A percentile compares a stretch with the other conserved stretches of the same genome.
Evolutionary conservation across 176 grass and related monocot species (phyloP).

Genomic region (Poa pratensis): DNA sequence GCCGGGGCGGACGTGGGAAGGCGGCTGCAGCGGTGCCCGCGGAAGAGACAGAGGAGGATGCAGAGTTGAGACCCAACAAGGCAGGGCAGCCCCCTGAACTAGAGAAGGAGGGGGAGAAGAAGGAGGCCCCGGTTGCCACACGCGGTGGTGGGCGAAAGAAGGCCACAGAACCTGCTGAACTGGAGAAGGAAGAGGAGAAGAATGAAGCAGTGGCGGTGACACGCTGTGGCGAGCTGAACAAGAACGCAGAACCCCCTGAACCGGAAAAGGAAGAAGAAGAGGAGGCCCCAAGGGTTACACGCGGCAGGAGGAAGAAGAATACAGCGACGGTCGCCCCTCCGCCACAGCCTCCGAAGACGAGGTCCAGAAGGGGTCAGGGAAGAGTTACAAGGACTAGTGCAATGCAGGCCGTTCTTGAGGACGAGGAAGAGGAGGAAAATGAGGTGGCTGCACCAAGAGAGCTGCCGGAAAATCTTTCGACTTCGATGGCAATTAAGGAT

Average conservation of each 20-base stretch:
- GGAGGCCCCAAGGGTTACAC: background rate
- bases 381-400: slow-evolving; percentile 11
- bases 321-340: background rate
- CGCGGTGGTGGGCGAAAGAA: slow-evolving; percentile 33
- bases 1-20: slow-evolving; percentile 36
- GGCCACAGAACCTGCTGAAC: slow-evolving; percentile 6
- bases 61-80: background rate
- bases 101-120: background rate
- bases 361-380: slow-evolving; percentile 28
- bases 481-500: background rate
- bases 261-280: slow-evolving; percentile 12
- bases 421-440: background rate
- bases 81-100: background rate
- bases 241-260: background rate
- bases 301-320: slow-evolving; percentile 8
- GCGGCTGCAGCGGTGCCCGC: background rate
- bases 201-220: background rate
- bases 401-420: slow-evolving; percentile 14
- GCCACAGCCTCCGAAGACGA: slow-evolving; percentile 19
- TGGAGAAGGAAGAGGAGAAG: background rate
- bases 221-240: background rate
- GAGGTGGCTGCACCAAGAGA: slow-evolving; percentile 30
- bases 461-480: background rate
- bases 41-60: slow-evolving; percentile 18
- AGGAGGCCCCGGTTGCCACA: background rate